Evolutionary conservation across 352 stramenopile genomes (phyloP), one percentile per base, ranked within the genome.

Genomic region (Phytophthora quininea): DNA sequence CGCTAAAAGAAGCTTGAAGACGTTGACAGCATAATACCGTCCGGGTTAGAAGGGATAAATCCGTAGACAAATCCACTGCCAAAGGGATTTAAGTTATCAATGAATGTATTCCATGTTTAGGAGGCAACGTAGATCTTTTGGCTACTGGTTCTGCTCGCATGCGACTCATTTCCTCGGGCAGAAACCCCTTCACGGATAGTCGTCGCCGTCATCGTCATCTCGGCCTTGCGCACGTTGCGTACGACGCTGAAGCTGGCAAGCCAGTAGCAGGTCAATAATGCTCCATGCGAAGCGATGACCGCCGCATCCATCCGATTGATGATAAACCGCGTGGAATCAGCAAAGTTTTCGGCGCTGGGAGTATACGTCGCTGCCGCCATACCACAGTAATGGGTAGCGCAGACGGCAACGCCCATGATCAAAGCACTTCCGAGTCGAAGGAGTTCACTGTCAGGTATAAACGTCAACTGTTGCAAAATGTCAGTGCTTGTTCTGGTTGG

Each of bases 381-480:
- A 32, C 79, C 77, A 5, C 64, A 69, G 55, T 89, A 89, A 38
- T 91, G 79, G 7, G 79, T 90, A 27, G 79, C 80, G 37, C 76
- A 89, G 6, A 91, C 77, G 4, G 79, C 80, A 38, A 86, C 38
- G 3, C 80, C 80, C 82, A 89, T 91, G 51, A 86, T 79, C 52
- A 89, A 47, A 5, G 80, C 78, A 47, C 79, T 88, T 3, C 64
- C 74, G 0, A 89, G 67, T 8, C 82, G 76, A 5, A 91, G 61
- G 2, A 57, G 38, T n/a, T 89, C 73, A 48, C 72, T 74, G 27
- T 79, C 63, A 15, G 80, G 80, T 69, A 74, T 82, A 37, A 91
- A 89, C 9, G 82, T 86, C 43, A 91, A 67, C 74, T 87, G 11
- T 12, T 37, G 6, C 55, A n/a, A 1, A 38, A 33, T 61, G 52